Percentiles rank a stretch among this genome's conserved stretches.
These are phyloP conservation scores for Jacaranda copaia DNA, from an alignment of 257 asterid species.

Conservation along the genomic window DNA sequence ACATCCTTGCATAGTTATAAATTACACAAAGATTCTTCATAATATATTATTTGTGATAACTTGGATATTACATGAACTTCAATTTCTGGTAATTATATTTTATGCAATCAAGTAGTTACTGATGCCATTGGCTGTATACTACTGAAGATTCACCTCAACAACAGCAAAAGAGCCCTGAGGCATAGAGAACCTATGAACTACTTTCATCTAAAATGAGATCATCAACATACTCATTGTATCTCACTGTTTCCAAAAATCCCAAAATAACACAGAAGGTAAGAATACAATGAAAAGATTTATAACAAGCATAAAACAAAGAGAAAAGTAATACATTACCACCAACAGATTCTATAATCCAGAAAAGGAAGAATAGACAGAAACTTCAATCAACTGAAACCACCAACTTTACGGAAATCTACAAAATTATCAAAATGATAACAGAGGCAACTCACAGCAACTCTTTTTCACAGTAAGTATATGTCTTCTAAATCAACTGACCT, in stretches of 20 bases:
- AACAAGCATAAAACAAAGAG: neutral
- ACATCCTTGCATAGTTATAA: neutral
- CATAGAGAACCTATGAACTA: neutral
- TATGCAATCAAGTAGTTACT: neutral
- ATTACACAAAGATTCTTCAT: constrained; percentile 14
- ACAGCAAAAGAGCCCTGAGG: neutral
- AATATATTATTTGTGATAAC: neutral
- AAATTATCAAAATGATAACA: constrained; percentile 12
- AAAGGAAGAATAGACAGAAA: constrained; percentile 1
- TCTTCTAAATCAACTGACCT: constrained; percentile 48
- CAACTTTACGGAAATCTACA: neutral
- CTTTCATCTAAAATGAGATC: neutral
- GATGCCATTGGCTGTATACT: too few relatives aligned
- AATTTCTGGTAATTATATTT: neutral
- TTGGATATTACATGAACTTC: constrained; percentile 18
- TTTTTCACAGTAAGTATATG: neutral
- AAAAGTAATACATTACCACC: neutral
- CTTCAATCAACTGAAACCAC: neutral
- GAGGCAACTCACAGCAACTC: constrained; percentile 24
- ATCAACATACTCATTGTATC: neutral
- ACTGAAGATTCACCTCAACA: neutral
- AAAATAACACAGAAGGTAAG: neutral
- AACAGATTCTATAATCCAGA: neutral
- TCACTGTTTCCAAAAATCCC: neutral
- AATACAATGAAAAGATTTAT: neutral